Evolutionary conservation across 345 rosid genomes (phyloP).

Genomic region (Eucalyptus curtisii): DNA sequence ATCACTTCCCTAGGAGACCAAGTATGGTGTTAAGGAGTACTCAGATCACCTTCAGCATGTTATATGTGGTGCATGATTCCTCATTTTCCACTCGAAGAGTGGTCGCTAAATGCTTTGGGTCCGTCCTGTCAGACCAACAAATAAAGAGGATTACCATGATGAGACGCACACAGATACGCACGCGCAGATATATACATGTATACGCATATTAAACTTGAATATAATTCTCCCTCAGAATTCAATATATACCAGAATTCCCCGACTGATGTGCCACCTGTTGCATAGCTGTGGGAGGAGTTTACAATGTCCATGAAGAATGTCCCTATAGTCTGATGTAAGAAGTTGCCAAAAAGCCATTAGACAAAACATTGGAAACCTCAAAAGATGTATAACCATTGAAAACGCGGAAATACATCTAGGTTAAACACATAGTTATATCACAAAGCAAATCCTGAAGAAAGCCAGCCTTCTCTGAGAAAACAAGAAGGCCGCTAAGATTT

Average conservation of each 20-base stretch:
- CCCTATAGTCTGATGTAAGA: constrained; percentile 49
- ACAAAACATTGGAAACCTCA: neutral
- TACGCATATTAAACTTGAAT: neutral
- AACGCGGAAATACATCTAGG: neutral
- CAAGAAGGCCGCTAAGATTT: neutral
- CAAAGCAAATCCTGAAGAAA: neutral
- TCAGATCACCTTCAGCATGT: constrained; percentile 72
- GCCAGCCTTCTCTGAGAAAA: neutral
- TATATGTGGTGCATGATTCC: constrained; percentile 94
- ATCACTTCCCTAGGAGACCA: neutral
- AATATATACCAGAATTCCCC: constrained; percentile 63
- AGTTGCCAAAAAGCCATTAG: neutral
- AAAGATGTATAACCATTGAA: neutral
- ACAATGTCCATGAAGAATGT: constrained; percentile 75
- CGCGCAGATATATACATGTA: neutral
- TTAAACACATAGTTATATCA: neutral
- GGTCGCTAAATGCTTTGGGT: constrained; percentile 78
- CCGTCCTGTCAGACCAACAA: constrained; percentile 30
- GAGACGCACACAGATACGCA: neutral
- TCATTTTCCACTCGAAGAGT: constrained; percentile 58
- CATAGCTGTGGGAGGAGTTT: constrained; percentile 83
- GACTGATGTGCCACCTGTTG: constrained; percentile 92
- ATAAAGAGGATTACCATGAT: neutral
- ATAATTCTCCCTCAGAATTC: neutral
- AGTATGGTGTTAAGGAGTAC: neutral